Conservation (phyloP, 345 rosid genomes). For the Bruguiera gymnorhiza region DNA sequence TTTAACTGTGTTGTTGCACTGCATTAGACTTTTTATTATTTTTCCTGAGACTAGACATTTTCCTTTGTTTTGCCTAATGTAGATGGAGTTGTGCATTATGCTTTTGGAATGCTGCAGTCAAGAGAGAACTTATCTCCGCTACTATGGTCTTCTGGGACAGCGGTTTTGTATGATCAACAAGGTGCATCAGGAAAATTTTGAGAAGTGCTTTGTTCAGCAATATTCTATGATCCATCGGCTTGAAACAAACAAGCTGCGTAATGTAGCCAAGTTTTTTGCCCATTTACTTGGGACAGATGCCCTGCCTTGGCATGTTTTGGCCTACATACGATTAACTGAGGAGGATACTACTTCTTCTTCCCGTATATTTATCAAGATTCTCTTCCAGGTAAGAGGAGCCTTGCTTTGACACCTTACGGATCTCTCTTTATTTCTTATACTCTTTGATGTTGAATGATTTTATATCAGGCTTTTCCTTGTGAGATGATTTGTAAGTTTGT, state of each 20-base stretch:
- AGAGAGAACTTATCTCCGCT: conserved; percentile 91
- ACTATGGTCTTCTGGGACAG: conserved; percentile 87
- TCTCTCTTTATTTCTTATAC: background rate
- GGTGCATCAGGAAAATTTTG: conserved; percentile 86
- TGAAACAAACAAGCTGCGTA: conserved; percentile 82
- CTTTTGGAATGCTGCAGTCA: conserved; percentile 93
- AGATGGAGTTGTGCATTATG: conserved; percentile 97
- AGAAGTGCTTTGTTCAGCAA: conserved; percentile 85
- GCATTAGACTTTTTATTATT: background rate
- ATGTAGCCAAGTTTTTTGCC: conserved; percentile 93
- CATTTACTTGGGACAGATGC: conserved; percentile 93
- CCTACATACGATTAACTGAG: conserved; percentile 80
- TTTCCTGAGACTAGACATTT: background rate
- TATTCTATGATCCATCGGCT: conserved; percentile 94
- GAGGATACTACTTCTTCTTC: conserved; percentile 95
- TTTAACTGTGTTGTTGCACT: background rate
- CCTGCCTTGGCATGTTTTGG: conserved; percentile 89
- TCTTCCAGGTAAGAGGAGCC: conserved; percentile 63
- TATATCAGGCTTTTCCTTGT: background rate
- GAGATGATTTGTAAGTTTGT: background rate
- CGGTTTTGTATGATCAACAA: conserved; percentile 94
- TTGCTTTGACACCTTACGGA: background rate
- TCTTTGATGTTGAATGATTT: background rate
- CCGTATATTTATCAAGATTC: conserved; percentile 91
- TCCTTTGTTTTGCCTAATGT: conserved; percentile 26